A percentile compares a stretch with the other conserved stretches of the same genome.
These are phyloP conservation scores for sunflower (Helianthus annuus) DNA, from an alignment of 129 eudicot genomes.

Conservation along the genomic window DNA sequence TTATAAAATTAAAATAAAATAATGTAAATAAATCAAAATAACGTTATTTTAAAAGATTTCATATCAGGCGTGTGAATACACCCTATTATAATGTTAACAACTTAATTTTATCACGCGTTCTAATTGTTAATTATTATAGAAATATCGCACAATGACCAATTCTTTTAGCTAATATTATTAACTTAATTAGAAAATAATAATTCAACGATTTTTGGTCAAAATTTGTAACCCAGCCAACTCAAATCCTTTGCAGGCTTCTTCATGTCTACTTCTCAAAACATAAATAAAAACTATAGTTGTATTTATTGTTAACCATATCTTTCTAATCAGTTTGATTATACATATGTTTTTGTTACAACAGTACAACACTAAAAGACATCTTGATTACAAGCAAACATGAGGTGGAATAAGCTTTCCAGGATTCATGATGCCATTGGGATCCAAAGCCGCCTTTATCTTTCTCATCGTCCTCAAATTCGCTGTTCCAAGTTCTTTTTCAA, in stretches of 20 bases:
- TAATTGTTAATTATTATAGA: not conserved
- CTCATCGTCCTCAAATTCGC: slow-evolving; percentile 83
- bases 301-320: not conserved
- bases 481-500: slow-evolving; percentile 86
- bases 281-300: not conserved
- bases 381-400: slow-evolving; percentile 71
- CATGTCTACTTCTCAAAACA: slow-evolving; percentile 2
- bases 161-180: not conserved
- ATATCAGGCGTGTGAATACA: too few relatives aligned
- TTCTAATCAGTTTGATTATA: not conserved
- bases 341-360: not conserved
- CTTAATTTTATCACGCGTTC: not conserved
- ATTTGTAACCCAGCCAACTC: slow-evolving; percentile 6
- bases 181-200: not conserved
- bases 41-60: too few relatives aligned
- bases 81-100: too few relatives aligned
- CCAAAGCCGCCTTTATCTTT: slow-evolving; percentile 85
- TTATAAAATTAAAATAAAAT: too few relatives aligned
- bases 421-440: slow-evolving; percentile 95
- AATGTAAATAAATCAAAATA: too few relatives aligned
- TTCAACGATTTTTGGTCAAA: not conserved
- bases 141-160: not conserved
- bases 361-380: slow-evolving; percentile 6
- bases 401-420: slow-evolving; percentile 99
- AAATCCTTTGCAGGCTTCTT: slow-evolving; percentile 16